Evolutionary conservation across 1,139 yeast genomes (phyloP).

Genomic region (Yamadazyma blattariae): DNA sequence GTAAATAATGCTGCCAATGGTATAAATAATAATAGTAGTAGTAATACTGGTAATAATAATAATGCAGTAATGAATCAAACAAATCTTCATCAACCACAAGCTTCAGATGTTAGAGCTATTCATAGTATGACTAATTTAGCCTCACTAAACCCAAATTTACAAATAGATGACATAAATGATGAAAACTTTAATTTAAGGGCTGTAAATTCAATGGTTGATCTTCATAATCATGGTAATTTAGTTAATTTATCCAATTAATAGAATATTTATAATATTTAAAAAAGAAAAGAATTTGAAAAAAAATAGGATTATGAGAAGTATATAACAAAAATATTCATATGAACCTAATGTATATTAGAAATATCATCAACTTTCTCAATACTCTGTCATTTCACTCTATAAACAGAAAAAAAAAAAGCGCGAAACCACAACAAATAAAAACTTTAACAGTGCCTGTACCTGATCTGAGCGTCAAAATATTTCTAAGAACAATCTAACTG

Average conservation of each 20-base stretch:
- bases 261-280: no score
- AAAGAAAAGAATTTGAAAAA: no score
- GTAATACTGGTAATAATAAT: background rate
- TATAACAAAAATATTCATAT: no score
- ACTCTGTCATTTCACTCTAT: no score
- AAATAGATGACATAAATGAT: slow-evolving; percentile 1
- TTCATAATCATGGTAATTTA: slow-evolving; percentile 20
- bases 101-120: slow-evolving; percentile 28
- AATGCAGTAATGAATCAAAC: background rate
- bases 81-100: slow-evolving; percentile 8
- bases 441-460: background rate
- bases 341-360: no score
- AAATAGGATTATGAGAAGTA: no score
- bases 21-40: background rate
- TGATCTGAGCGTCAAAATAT: background rate
- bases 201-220: slow-evolving; percentile 36
- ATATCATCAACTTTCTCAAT: no score
- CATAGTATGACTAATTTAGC: slow-evolving; percentile 40
- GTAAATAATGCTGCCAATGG: slow-evolving; percentile 1
- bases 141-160: slow-evolving; percentile 12
- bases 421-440: background rate
- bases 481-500: no score
- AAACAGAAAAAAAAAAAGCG: no score
- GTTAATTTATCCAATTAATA: slow-evolving; percentile 5
- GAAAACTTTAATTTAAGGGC: slow-evolving; percentile 22